These are phyloP conservation scores for Arthrobotrys musiformis DNA, from an alignment of 2,329 filamentous ascomycete genomes.

Conservation along the genomic window DNA sequence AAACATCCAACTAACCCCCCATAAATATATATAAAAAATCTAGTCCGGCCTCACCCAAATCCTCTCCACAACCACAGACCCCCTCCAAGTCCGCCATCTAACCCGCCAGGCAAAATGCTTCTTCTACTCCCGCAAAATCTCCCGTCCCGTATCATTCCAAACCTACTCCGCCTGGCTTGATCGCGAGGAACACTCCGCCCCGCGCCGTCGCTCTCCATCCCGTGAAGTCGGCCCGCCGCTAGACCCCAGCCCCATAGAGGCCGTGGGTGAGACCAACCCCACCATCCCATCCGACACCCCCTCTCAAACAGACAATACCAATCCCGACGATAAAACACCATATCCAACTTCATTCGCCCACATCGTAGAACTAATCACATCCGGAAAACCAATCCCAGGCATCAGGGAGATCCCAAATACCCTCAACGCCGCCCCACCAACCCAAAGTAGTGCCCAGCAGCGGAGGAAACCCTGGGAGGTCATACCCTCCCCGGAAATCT, in stretches of 20 bases:
- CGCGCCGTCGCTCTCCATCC: slow-evolving; percentile 37
- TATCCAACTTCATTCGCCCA: slow-evolving; percentile 87
- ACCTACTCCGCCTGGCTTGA: slow-evolving; percentile 74
- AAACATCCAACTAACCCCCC: background rate
- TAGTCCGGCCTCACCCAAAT: slow-evolving; percentile 73
- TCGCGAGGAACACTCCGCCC: slow-evolving; percentile 58
- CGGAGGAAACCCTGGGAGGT: slow-evolving; percentile 85
- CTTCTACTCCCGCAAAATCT: slow-evolving; percentile 70
- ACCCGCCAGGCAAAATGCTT: slow-evolving; percentile 76
- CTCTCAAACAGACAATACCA: background rate
- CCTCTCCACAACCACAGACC: slow-evolving; percentile 69
- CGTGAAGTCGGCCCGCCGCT: slow-evolving; percentile 62
- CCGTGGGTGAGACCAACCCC: slow-evolving; percentile 38
- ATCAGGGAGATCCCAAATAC: slow-evolving; percentile 88
- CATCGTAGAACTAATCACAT: slow-evolving; percentile 85
- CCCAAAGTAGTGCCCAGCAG: slow-evolving; percentile 66
- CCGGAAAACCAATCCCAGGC: slow-evolving; percentile 83
- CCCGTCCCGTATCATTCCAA: slow-evolving; percentile 66
- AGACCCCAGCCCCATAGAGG: slow-evolving; percentile 58
- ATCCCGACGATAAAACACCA: slow-evolving; percentile 67
- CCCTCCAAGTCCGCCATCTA: slow-evolving; percentile 69
- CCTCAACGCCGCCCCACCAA: slow-evolving; percentile 76
- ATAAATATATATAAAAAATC: slow-evolving; percentile 4
- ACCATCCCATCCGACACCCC: slow-evolving; percentile 25
- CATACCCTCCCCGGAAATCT: slow-evolving; percentile 55